Conservation (phyloP, 257 asterid genomes). For the Coffea canephora region DNA sequence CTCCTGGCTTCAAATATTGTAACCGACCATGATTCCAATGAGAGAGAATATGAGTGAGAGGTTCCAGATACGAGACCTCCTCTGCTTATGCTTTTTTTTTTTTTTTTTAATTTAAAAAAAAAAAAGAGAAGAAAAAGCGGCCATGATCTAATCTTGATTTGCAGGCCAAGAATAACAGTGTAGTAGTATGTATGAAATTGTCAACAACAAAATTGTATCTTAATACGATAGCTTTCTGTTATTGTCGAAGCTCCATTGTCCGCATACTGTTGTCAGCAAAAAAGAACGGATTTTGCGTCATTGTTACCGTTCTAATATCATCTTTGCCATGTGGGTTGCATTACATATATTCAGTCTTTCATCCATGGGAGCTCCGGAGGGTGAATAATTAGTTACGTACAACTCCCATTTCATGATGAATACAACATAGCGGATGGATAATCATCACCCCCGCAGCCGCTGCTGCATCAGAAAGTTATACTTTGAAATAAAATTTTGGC, state of each 20-base stretch:
- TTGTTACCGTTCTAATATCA: not conserved
- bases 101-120: too few relatives aligned
- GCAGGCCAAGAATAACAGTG: conserved; percentile 7
- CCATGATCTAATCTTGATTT: not conserved
- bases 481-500: not conserved
- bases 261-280: not conserved
- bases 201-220: not conserved
- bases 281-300: not conserved
- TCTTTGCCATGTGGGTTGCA: not conserved
- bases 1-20: not conserved
- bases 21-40: too few relatives aligned
- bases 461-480: too few relatives aligned
- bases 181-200: not conserved
- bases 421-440: too few relatives aligned
- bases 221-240: not conserved
- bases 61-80: too few relatives aligned
- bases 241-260: not conserved
- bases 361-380: not conserved
- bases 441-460: not conserved
- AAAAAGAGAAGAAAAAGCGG: too few relatives aligned
- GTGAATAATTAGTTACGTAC: not conserved
- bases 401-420: too few relatives aligned
- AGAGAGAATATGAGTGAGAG: too few relatives aligned
- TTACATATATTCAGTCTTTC: not conserved
- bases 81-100: too few relatives aligned